Percentiles rank a stretch among this genome's conserved stretches.
phyloP scores from a whole-genome alignment of 148 eudicot genomes.

The Diospyros kaki region DNA sequence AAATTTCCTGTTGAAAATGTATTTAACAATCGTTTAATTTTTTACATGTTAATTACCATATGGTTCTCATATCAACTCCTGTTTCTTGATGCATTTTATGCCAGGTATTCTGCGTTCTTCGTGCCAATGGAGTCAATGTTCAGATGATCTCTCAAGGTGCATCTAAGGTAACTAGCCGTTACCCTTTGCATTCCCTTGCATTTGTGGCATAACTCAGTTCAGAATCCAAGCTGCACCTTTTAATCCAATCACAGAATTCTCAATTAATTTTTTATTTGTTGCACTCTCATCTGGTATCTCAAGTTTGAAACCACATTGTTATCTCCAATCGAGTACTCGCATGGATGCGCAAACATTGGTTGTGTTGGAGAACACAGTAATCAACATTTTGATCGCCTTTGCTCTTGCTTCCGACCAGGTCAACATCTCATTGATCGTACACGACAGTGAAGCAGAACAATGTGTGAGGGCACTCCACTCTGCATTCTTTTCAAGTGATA shows the following conservation, averaged over 20 bases:
- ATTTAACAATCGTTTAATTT: neutral
- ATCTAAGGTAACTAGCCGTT: slow-evolving; percentile 48
- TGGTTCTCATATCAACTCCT: slow-evolving; percentile 1
- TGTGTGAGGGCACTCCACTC: slow-evolving; percentile 84
- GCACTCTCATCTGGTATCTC: neutral
- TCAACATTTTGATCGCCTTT: neutral
- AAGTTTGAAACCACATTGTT: neutral
- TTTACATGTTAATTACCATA: too few species aligned
- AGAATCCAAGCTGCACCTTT: too few species aligned
- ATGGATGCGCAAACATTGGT: neutral
- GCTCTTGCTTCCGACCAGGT: slow-evolving; percentile 40
- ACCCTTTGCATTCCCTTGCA: neutral
- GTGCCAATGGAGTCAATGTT: slow-evolving; percentile 65
- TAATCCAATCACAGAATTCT: neutral
- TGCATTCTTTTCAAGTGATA: slow-evolving; percentile 68
- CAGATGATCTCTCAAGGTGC: slow-evolving; percentile 99
- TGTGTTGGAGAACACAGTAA: neutral
- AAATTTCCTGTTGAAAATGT: neutral
- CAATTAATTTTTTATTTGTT: too few species aligned
- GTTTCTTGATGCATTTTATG: slow-evolving; percentile 7
- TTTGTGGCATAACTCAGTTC: neutral
- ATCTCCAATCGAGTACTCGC: neutral
- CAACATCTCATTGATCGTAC: slow-evolving; percentile 86
- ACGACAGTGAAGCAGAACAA: slow-evolving; percentile 80
- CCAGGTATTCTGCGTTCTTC: slow-evolving; percentile 83